A percentile compares a stretch with the other conserved stretches of the same genome.
Evolutionary conservation across 306 rosid genomes (phyloP).

Genomic region (Vigna trinervia): DNA sequence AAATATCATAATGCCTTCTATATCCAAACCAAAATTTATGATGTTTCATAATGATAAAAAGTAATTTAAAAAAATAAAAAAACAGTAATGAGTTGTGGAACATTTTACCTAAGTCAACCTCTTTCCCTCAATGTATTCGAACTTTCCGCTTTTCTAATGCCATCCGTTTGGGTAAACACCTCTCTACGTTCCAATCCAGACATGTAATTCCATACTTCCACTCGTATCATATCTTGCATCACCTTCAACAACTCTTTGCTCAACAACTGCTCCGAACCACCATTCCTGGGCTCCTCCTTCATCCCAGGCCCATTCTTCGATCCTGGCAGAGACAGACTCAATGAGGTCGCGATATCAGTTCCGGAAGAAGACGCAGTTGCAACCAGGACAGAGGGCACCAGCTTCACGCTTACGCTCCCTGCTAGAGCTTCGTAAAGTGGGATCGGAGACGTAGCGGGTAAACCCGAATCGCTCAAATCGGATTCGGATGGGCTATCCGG

Average conservation of each 20-base stretch:
- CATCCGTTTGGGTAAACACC: slow-evolving; percentile 58
- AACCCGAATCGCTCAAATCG: slow-evolving; percentile 74
- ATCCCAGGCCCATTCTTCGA: slow-evolving; percentile 38
- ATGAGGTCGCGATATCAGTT: slow-evolving; percentile 72
- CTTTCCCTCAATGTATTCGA: neutral
- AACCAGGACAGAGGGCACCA: neutral
- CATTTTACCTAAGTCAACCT: too few species aligned
- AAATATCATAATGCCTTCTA: too few species aligned
- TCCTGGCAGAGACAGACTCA: slow-evolving; percentile 75
- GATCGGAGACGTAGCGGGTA: slow-evolving; percentile 26
- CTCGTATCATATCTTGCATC: slow-evolving; percentile 86
- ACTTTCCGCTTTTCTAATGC: slow-evolving; percentile 53
- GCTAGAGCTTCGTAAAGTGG: slow-evolving; percentile 28
- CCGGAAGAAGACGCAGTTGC: slow-evolving; percentile 42
- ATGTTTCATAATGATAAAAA: too few species aligned
- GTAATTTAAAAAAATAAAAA: too few species aligned
- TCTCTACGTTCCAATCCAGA: slow-evolving; percentile 74
- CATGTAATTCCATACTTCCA: slow-evolving; percentile 82
- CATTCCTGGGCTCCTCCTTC: neutral
- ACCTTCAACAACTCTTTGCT: slow-evolving; percentile 64
- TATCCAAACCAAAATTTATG: too few species aligned
- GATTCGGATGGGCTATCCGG: slow-evolving; percentile 72
- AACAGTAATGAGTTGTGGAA: too few species aligned
- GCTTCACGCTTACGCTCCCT: neutral
- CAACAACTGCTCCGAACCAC: slow-evolving; percentile 57